Conservation (phyloP, 129 eudicot species). For the Flaveria ramosissima region DNA sequence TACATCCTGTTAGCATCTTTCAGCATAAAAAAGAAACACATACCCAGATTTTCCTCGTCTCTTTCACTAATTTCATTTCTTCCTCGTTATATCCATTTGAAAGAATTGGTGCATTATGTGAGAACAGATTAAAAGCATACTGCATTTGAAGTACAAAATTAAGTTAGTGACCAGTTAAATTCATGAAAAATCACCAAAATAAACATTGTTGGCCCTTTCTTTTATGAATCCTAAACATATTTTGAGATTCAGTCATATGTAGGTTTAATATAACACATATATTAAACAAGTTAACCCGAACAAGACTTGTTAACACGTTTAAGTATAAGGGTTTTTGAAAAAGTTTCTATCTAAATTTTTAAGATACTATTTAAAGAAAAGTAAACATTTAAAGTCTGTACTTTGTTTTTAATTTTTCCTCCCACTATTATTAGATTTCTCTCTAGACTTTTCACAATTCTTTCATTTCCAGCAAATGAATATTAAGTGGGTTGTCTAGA, state of each 20-base stretch:
- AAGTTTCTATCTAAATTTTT: too few species aligned
- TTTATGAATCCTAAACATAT: not conserved
- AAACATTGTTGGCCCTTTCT: not conserved
- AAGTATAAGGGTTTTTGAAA: too few species aligned
- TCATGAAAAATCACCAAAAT: conserved; percentile 2
- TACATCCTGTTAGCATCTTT: not conserved
- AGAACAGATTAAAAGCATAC: conserved; percentile 98
- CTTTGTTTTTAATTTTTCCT: too few species aligned
- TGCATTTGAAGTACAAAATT: conserved; percentile 40
- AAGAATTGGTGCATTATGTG: conserved; percentile 95
- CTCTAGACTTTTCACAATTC: too few species aligned
- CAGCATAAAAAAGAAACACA: conserved; percentile 23
- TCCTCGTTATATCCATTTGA: conserved; percentile 97
- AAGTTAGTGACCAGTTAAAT: not conserved
- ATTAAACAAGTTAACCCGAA: too few species aligned
- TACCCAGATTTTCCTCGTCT: conserved; percentile 98
- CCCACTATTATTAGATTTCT: too few species aligned
- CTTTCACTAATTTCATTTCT: conserved; percentile 96
- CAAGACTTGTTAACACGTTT: too few species aligned
- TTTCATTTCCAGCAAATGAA: too few species aligned
- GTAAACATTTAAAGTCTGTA: too few species aligned
- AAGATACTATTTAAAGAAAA: too few species aligned
- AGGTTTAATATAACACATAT: too few species aligned
- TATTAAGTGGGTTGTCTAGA: too few species aligned
- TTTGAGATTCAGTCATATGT: not conserved